Base-by-base conservation (phyloP, 1,284 basidiomycete species). In the Wolfiporia cocos region DNA sequence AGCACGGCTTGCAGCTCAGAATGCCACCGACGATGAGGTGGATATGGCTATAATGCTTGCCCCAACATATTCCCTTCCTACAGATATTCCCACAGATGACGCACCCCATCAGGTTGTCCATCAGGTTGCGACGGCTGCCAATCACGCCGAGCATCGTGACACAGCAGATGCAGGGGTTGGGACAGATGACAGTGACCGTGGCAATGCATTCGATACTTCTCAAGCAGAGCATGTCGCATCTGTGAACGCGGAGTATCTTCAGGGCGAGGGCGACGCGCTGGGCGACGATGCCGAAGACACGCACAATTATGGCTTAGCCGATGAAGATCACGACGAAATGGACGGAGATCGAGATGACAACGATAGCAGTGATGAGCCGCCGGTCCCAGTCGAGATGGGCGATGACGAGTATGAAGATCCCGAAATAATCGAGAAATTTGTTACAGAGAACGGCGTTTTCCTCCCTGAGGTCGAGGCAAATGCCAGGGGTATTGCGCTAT, bases 391-490 rank as follows among this genome's bases (percentile, higher is more conserved):
- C 20, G 43, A 39, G 19, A 20, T 44, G 21, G 43, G 29, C 15
- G 43, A 44, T 18, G 43, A 44, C 28, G 37, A 39, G 19, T 14
- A 22, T n/a, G 43, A 44, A 28, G 43, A 39, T 10, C 21, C 19
- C 17, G 23, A 20, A 3, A 14, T 30, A 10, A 35, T 39, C 28
- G 37, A 34, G 32, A 28, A 29, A 19, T 39, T 7, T 20, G 23
- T 34, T 24, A 18, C n/a, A 2, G 43, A 39, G 31, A 21, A 39
- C 19, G 9, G 14, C 20, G 22, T 5, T 9, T 34, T 39, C 17
- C 19, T 33, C 2, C 23, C 19, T n/a, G 43, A 44, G 33, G 37
- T 14, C 14, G 26, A 34, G 3, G 43, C 37, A 9, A 34, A 28
- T 6, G 14, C 14, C 22, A 19, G 22, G 17, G 43, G 43, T 6